Conservation (phyloP, 345 rosid species). For the Melaleuca quinquenervia region DNA sequence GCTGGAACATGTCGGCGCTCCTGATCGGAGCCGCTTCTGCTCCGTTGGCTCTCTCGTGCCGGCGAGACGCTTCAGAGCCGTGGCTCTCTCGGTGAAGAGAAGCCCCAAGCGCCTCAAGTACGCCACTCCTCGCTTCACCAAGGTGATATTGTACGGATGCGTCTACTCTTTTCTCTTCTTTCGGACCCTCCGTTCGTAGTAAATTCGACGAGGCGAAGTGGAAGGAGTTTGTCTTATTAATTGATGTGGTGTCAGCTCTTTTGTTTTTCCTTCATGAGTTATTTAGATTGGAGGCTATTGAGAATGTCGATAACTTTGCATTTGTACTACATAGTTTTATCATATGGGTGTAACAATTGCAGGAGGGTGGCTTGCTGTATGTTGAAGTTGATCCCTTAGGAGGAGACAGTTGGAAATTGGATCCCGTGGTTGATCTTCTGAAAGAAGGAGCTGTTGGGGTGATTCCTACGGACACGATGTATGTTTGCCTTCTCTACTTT, state of each 20-base stretch:
- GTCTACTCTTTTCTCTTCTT: background rate
- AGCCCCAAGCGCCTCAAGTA: conserved; percentile 95
- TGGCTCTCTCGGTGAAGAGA: conserved; percentile 54
- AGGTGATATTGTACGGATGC: conserved; percentile 22
- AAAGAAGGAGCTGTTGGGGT: conserved; percentile 90
- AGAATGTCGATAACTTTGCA: background rate
- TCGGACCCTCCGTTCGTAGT: background rate
- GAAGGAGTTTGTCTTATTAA: background rate
- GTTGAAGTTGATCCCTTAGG: conserved; percentile 69
- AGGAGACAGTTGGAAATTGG: conserved; percentile 61
- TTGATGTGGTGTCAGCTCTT: background rate
- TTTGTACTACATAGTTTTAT: background rate
- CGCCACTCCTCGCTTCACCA: conserved; percentile 59
- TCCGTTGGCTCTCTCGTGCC: background rate
- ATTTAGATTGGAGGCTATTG: background rate
- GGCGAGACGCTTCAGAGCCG: background rate
- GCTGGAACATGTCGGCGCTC: background rate
- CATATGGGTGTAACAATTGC: background rate
- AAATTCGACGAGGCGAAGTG: background rate
- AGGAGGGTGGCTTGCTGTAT: conserved; percentile 58
- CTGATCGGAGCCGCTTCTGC: background rate
- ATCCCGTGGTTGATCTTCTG: conserved; percentile 52
- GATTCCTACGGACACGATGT: conserved; percentile 90
- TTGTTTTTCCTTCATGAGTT: background rate
- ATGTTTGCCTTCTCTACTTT: background rate